phyloP scores from a whole-genome alignment of 495 filamentous ascomycete genomes.

The Hypoxylon lienhwacheense region DNA sequence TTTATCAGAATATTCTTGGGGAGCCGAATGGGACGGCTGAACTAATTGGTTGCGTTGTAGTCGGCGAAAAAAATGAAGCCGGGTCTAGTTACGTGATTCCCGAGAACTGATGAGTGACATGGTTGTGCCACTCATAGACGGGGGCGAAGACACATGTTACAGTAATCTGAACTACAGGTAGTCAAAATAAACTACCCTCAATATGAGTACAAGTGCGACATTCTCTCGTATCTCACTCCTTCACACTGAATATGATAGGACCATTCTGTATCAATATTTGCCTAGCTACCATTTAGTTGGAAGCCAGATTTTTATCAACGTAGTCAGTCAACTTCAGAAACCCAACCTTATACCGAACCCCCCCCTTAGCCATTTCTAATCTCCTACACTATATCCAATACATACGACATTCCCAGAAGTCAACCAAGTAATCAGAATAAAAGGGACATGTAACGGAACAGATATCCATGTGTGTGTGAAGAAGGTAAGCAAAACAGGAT shows the following conservation, averaged over 20 bases:
- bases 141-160: no score
- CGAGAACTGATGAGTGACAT: slow-evolving; percentile 7
- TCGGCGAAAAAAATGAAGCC: slow-evolving; percentile 53
- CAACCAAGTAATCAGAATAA: slow-evolving; percentile 8
- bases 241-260: no score
- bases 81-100: slow-evolving; percentile 49
- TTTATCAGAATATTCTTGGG: neutral
- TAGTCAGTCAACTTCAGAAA: no score
- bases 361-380: slow-evolving; percentile 1
- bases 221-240: no score
- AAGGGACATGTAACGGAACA: neutral
- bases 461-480: slow-evolving; percentile 2
- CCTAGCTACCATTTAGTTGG: slow-evolving; percentile 14
- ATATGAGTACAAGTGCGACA: neutral
- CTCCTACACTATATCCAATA: slow-evolving; percentile 24
- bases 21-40: neutral
- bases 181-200: neutral
- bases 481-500: slow-evolving; percentile 2
- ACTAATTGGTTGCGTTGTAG: slow-evolving; percentile 30
- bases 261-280: no score
- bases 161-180: no score
- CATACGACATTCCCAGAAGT: slow-evolving; percentile 22
- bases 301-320: no score
- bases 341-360: slow-evolving; percentile 3
- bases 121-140: neutral